Evolutionary conservation across 768 basidiomycete species (phyloP), one percentile per base, ranked within the genome.

Genomic region (Russula griseocarnosa): DNA sequence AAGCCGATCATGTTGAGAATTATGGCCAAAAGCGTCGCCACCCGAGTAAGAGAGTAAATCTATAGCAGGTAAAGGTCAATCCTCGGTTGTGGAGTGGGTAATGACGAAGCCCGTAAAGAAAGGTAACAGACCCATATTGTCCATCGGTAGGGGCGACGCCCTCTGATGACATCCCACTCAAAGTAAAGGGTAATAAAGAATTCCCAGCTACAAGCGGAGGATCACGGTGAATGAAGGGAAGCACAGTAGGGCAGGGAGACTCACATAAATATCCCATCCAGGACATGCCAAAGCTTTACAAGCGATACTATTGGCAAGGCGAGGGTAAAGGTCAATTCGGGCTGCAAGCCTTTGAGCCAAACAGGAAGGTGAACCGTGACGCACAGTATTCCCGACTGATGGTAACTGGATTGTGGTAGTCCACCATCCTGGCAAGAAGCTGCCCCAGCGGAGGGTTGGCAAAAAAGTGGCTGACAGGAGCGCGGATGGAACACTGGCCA

Each of bases 81-180:
- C 44, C 44, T 5, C 34, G 2, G 18, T 28, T 20, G 40, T 5
- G 5, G 5, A 11, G 13, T 3, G 20, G 40, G 28, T 20, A 13
- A 28, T 4, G 13, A n/a, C n/a, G n/a, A n/a, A n/a, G n/a, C n/a
- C n/a, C n/a, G n/a, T n/a, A 46, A 46, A 46, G 20, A 26, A 40
- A 38, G n/a, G 20, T 1, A n/a, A 61, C 60, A 14, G n/a, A 61
- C 60, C 60, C 52, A 61, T 44, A 61, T 61, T 3, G 60, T 44
- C 60, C 60, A 54, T 1, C 52, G 60, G 53, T 61, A 54, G 9
- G 60, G 52, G n/a, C 60, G 60, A 54, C 14, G 52, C 9, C 60
- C 52, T 47, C 51, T 26, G 8, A 61, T 32, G 42, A 61, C 22
- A 11, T 24, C 34, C 60, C 40, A 61, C 22, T 61, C 60, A 22